Conservation (phyloP, 164 flowering plant genomes). For the Annona cherimola region DNA sequence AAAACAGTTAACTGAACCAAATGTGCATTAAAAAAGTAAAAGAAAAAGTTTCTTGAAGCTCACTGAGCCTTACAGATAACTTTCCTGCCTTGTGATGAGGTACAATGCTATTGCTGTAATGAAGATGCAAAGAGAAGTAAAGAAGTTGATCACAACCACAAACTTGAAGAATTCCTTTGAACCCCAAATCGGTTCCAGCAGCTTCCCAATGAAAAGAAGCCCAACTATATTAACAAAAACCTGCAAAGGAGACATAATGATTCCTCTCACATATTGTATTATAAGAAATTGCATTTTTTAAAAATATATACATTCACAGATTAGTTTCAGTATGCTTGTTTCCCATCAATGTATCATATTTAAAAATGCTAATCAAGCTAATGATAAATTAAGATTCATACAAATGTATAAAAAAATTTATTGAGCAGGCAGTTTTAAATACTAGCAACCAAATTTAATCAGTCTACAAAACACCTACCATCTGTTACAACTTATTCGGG, state of each 20-base stretch:
- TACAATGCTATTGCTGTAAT: conserved; percentile 83
- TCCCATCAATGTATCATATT: no score
- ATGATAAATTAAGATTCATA: no score
- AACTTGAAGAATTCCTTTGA: conserved; percentile 93
- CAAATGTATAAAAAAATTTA: no score
- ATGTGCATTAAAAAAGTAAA: conserved; percentile 2
- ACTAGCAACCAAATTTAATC: no score
- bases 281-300: no score
- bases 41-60: not conserved
- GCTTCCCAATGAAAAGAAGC: conserved; percentile 83
- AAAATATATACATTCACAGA: no score
- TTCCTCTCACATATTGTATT: no score
- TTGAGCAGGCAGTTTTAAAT: no score
- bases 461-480: not conserved
- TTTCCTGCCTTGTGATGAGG: conserved; percentile 72
- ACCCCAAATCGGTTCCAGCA: conserved; percentile 98
- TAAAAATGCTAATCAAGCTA: no score
- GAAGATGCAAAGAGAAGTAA: conserved; percentile 75
- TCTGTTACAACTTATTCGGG: not conserved
- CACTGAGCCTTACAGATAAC: conserved; percentile 71
- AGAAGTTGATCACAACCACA: conserved; percentile 71
- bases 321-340: no score
- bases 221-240: conserved; percentile 57
- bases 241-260: conserved; percentile 32
- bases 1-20: not conserved